Evolutionary conservation across 805 yeast genomes (phyloP), one percentile per base, ranked within the genome.

Genomic region (Scheffersomyces lignosus): DNA sequence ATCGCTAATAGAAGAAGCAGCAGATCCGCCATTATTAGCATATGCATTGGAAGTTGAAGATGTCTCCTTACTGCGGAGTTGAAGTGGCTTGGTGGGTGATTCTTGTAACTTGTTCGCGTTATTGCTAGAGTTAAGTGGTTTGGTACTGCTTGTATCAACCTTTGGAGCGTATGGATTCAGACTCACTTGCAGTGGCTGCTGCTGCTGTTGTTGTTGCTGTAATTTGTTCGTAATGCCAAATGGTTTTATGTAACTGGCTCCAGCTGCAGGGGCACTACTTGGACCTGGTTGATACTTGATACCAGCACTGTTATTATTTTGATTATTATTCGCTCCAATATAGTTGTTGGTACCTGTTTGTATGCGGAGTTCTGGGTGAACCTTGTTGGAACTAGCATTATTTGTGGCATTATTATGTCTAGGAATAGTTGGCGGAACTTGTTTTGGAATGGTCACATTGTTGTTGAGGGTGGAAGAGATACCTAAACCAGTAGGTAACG

Each of bases 351-450:
- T 37, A 36, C 49, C 53, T 6, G 57, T 47, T 34, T 57, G 62
- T 22, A 62, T 54, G 43, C 57, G 63, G 51, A 62, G 54, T 34
- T 58, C 64, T 18, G 68, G 67, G 44, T 54, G 43, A 22, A 20
- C 24, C 24, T 35, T 18, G 10, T 7, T 7, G 32, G 28, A 5
- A n/a, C n/a, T n/a, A n/a, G n/a, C n/a, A n/a, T n/a, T n/a, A n/a
- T n/a, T n/a, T n/a, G n/a, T n/a, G n/a, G n/a, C n/a, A n/a, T n/a
- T 45, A 12, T 49, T 53, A 28, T 45, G 48, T 6, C 38, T 36
- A 10, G 68, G 67, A 25, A 56, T 46, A 3, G 48, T 27, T 10
- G 71, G 70, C 7, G 70, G 70, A 9, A 33, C 34, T 36, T 52
- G 66, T 34, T 44, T 54, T n/a, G 64, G 64, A 18, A 47, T 56